These are phyloP conservation scores for Fraxinus cuspidata DNA, from an alignment of 257 asterid genomes.

Conservation along the genomic window DNA sequence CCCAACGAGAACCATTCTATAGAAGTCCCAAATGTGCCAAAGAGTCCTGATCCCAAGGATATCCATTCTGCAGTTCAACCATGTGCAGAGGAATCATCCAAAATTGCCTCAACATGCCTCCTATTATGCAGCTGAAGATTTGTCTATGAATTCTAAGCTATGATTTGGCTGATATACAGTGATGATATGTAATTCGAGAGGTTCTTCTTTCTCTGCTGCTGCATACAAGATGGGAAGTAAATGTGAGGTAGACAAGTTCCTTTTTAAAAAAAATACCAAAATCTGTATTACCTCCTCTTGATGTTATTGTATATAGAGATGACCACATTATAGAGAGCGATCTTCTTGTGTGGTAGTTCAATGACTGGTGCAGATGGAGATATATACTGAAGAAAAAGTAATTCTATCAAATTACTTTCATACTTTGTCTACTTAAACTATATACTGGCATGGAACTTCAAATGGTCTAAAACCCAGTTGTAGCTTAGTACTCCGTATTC, in stretches of 20 bases:
- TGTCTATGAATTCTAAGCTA: conserved; percentile 6
- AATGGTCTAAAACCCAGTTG: background rate
- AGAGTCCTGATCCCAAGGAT: background rate
- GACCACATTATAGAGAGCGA: conserved; percentile 23
- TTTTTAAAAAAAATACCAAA: conserved; percentile 3
- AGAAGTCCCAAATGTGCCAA: conserved; percentile 26
- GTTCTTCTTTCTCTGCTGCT: background rate
- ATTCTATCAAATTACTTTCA: background rate
- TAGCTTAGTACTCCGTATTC: too few relatives aligned
- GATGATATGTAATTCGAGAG: background rate
- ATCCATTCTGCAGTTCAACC: background rate
- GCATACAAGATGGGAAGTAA: conserved; percentile 1
- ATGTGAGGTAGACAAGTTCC: background rate
- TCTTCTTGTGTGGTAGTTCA: conserved; percentile 29
- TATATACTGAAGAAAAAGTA: background rate
- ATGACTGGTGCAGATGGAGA: background rate
- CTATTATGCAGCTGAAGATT: background rate
- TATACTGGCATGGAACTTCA: background rate
- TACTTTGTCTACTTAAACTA: background rate
- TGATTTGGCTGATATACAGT: background rate
- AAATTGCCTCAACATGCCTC: background rate
- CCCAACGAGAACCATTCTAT: conserved; percentile 53
- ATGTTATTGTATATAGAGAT: conserved; percentile 43
- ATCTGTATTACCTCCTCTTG: conserved; percentile 23
- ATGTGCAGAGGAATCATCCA: background rate